Base-by-base conservation (phyloP, 352 stramenopile genomes). In the Globisporangium radiosum region DNA sequence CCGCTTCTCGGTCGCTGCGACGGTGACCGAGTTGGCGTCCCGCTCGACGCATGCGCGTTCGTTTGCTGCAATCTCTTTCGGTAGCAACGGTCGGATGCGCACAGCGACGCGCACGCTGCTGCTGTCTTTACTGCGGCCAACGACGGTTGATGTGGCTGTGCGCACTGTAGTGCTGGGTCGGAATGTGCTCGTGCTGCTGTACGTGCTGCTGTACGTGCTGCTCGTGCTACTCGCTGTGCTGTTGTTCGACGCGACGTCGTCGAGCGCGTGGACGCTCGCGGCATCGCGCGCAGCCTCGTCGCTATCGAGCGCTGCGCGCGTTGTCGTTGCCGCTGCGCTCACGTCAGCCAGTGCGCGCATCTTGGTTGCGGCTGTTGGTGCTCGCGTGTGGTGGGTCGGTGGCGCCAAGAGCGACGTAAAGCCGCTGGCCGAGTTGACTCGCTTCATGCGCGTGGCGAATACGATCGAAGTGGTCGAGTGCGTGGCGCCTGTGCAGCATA, bases 101-200 rank as follows among this genome's bases (percentile, higher is more conserved):
- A 95, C 77, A 0, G 82, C 84, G 10, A 95, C 86, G 52, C 72
- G 76, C 33, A 93, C 81, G 40, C 84, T 92, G 43, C 71, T 70
- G 56, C 43, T 47, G 43, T 90, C 80, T 55, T 82, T 87, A 54
- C 76, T 65, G 4, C 43, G 43, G 43, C 4, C n/a, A 14, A 17
- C 43, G 11, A 15, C 7, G 43, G 14, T 50, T 5, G 14, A 9
- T 50, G 45, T 25, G 45, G 2, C 25, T 7, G 45, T 50, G 14
- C 11, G 7, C 7, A 11, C 15, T 50, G 45, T 7, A 36, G 14
- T 33, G n/a, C 6, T 36, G 4, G 45, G 6, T 13, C 17, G 15
- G 17, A 13, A 25, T 8, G 43, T 1, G 43, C 43, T 47, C 17
- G 45, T 25, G 45, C 45, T 49, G 14, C 14, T 37, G 45, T 9